Percentiles rank a stretch among this genome's conserved stretches.
These are phyloP conservation scores for Artemisia argyi DNA, from an alignment of 129 eudicot genomes.

Conservation along the genomic window DNA sequence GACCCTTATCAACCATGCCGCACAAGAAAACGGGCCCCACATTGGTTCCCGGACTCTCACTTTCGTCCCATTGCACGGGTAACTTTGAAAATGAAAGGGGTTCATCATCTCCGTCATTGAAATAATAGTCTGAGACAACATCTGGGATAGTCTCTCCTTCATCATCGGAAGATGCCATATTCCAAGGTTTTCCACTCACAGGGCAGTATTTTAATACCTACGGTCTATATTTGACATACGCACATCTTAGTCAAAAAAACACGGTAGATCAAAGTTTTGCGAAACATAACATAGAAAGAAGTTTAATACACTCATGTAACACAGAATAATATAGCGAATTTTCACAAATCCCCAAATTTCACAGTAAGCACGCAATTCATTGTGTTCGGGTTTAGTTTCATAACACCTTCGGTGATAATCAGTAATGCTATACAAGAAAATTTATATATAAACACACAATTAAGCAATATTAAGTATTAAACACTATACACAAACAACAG, in stretches of 20 bases:
- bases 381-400: background rate
- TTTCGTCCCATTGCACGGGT: constrained; percentile 52
- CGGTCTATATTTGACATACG: background rate
- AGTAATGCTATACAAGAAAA: too few species aligned
- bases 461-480: too few species aligned
- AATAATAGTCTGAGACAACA: constrained; percentile 50
- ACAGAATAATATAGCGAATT: too few species aligned
- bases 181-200: background rate
- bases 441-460: too few species aligned
- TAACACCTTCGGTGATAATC: too few species aligned
- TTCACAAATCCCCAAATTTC: too few species aligned
- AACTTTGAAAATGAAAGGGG: constrained; percentile 69
- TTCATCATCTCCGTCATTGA: constrained; percentile 45
- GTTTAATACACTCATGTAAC: too few species aligned
- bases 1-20: constrained; percentile 72
- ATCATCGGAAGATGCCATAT: constrained; percentile 75
- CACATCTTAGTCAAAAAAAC: background rate
- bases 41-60: constrained; percentile 18
- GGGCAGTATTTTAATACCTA: constrained; percentile 10
- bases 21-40: constrained; percentile 39
- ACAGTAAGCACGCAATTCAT: too few species aligned
- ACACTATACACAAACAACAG: too few species aligned
- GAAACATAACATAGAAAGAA: too few species aligned
- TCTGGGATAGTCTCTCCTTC: constrained; percentile 57
- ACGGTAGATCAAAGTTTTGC: too few species aligned